Percentiles rank a stretch among this genome's conserved stretches.
These are phyloP conservation scores for Trichoderma gracile DNA, from an alignment of 2,329 filamentous ascomycete genomes.

Conservation along the genomic window DNA sequence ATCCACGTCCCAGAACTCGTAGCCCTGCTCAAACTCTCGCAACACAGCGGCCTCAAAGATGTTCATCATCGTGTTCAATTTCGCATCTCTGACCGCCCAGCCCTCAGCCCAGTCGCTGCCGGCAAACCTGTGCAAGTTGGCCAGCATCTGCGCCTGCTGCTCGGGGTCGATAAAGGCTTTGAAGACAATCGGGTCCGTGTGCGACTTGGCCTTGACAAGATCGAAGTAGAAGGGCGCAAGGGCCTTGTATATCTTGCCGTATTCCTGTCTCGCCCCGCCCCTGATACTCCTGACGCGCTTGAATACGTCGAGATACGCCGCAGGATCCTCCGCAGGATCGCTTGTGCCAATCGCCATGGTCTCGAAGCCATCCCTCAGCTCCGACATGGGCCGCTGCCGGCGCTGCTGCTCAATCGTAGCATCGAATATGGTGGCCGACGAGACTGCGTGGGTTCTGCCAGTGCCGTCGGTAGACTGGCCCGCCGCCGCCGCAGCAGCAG, in stretches of 20 bases:
- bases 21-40: slow-evolving; percentile 89
- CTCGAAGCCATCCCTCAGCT: slow-evolving; percentile 71
- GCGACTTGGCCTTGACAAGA: slow-evolving; percentile 68
- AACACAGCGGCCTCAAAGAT: slow-evolving; percentile 91
- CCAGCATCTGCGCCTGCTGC: slow-evolving; percentile 84
- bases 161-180: slow-evolving; percentile 84
- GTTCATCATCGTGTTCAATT: slow-evolving; percentile 70
- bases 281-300: slow-evolving; percentile 73
- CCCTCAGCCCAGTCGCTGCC: slow-evolving; percentile 79
- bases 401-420: slow-evolving; percentile 66
- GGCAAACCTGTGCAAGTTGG: slow-evolving; percentile 76
- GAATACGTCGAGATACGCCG: slow-evolving; percentile 68
- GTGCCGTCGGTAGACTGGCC: slow-evolving; percentile 28
- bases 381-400: slow-evolving; percentile 43
- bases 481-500: slow-evolving; percentile 29
- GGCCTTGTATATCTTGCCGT: slow-evolving; percentile 85
- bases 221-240: slow-evolving; percentile 88
- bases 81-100: slow-evolving; percentile 69
- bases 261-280: slow-evolving; percentile 84
- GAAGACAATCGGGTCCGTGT: slow-evolving; percentile 81
- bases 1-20: slow-evolving; percentile 84
- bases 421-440: slow-evolving; percentile 67
- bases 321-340: slow-evolving; percentile 58
- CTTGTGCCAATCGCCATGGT: slow-evolving; percentile 61
- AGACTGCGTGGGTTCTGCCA: slow-evolving; percentile 28